Base-by-base conservation (phyloP, 2,329 filamentous ascomycete genomes). In the Colletotrichum salicis region DNA sequence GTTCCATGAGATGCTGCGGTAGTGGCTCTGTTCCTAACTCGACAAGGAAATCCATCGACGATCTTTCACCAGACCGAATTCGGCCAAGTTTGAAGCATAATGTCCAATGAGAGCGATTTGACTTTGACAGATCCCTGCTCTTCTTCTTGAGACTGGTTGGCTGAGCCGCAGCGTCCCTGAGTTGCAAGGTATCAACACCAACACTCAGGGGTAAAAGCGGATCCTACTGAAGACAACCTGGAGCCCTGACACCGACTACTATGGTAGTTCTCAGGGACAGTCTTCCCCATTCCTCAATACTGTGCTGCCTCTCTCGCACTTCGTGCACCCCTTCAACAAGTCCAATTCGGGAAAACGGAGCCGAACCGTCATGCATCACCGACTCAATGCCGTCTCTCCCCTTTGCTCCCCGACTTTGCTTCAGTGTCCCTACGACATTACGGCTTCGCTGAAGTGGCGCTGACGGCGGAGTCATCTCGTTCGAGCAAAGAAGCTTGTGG, bases 141-240 rank as follows among this genome's bases (percentile, higher is more conserved):
- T 22, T 33, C 24, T 24, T 45, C 51, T 31, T 15, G 59, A 60
- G 48, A 48, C 37, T 66, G 67, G 70, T 29, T 62, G 61, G 67
- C 54, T 58, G 64, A 69, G 70, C 60, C 65, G 59, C 60, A 60
- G 60, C 24, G 15, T 48, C 59, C 58, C 29, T 67, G 64, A 41
- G 60, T 60, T 67, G 68, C 69, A 63, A 71, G 74, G 69, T 70
- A 58, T 68, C 71, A 48, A 65, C 57, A 51, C 29, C 51, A 58
- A 57, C 67, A 37, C 52, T 76, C 76, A 77, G 76, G 76, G 76
- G 76, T 75, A 77, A 77, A 70, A 75, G 74, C 60, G 76, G 76
- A 27, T 13, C 65, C 52, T 58, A 31, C 63, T 71, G 70, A 64
- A 72, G 65, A 72, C 65, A 69, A 57, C 70, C 65, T 64, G 37